Base-by-base conservation (phyloP, 495 filamentous ascomycete genomes). In the Sabuloglossum arenarium region DNA sequence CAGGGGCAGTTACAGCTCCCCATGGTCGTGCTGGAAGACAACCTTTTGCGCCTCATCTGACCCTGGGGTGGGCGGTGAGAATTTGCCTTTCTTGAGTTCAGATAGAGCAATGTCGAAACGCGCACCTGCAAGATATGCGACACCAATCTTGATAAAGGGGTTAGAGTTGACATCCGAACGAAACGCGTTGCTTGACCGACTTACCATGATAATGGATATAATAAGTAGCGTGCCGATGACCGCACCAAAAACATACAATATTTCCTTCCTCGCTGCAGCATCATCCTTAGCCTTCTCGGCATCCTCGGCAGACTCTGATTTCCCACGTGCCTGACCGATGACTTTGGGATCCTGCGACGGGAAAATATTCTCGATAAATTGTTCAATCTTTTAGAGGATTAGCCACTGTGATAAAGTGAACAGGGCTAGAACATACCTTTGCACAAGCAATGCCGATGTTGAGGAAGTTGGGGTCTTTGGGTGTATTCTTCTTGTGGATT, bases 361-460 rank as follows among this genome's bases (percentile, higher is more conserved):
- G 79, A 89, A 98, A 62, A 98, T 82, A 6, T 79, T 78, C 66
- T 98, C 91, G 61, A 97, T 94, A 68, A 94, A 98, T 75, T 94
- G 86, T 65, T 98, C 91, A 53, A 96, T 86, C 88, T 96, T 24
- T 53, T 29, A 34, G 30, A n/a, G 46, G 30, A 29, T 9, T 0
- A 47, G 14, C 12, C n/a, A 27, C 21, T 25, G 34, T n/a, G 52
- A 24, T 57, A 51, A 10, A 57, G 0, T 27, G 43, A 30, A 14
- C 9, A 10, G 32, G 0, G 19, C 45, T 43, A 34, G 16, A 27
- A 67, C 77, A 61, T 73, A 93, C 88, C 79, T 86, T 85, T 60
- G 80, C 91, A 63, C 89, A 95, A 45, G 82, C 81, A 53, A 86
- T 81, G 63, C 88, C 94, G 66, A 97, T 97, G 63, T 88, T 83